Evolutionary conservation across 768 basidiomycete genomes (phyloP), one percentile per base, ranked within the genome.

Genomic region (Cyclocybe cylindracea): DNA sequence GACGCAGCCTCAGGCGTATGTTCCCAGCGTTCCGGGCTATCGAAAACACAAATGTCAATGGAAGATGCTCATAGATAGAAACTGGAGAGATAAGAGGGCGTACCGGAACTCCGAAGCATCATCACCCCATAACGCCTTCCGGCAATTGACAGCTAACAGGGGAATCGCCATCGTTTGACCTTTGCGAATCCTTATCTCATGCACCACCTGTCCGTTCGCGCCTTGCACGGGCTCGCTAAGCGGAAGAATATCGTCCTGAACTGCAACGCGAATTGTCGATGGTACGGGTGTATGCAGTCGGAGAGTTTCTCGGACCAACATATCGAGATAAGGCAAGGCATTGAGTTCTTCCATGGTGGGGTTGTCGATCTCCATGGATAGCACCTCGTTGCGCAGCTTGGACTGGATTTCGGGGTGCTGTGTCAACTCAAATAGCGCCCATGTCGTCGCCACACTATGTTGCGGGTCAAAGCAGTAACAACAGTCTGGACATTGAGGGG

Each of bases 291-390:
- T 46, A 53, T 87, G 73, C 1, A 84, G 41, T 0, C 86, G 78
- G 50, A 88, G 64, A 0, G 77, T 79, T 66, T 88, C 87, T 7
- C 79, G 76, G 2, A 86, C 73, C 8, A 87, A 77, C 14, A 71
- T 72, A 55, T 89, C 89, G n/a, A 91, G 80, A 59, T 87, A 89
- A 0, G 85, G 78, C 3, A 93, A 71, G 3, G 77, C 70, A 50
- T 80, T 78, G 1, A 91, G 75, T 32, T 84, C 77, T 32, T 91
- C 88, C 83, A 89, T 87, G 3, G 77, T 75, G 2, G 87, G 87
- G 1, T 68, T 79, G 8, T 86, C 81, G 0, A 80, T 83, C 1
- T 72, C 59, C 9, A 85, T 68, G 0, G 67, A 60, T 7, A 79
- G 65, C 1, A 86, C 69, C 59, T 91, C 87, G 1, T 79, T 73